Conservation (phyloP, 192 early-diverging fungal genomes). For the Haplosporangium gracile region DNA sequence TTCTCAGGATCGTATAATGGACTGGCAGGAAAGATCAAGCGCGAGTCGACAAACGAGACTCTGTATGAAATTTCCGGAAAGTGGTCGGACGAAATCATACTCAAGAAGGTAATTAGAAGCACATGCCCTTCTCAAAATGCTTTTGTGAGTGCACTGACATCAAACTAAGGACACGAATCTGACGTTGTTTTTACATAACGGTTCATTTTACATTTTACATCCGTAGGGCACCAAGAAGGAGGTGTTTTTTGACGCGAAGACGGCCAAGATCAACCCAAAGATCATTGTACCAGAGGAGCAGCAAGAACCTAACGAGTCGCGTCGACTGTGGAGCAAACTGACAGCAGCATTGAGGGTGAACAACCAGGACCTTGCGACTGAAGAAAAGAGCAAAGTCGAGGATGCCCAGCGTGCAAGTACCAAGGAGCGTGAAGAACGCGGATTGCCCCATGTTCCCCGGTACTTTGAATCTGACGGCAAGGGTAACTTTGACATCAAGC, state of each 20-base stretch:
- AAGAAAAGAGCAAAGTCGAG: slow-evolving; percentile 79
- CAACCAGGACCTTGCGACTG: slow-evolving; percentile 77
- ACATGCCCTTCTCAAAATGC: not conserved
- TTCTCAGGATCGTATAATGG: slow-evolving; percentile 83
- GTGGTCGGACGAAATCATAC: slow-evolving; percentile 84
- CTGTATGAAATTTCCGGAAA: slow-evolving; percentile 90
- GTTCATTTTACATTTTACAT: not conserved
- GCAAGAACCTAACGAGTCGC: slow-evolving; percentile 88
- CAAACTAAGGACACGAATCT: not conserved
- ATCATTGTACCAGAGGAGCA: slow-evolving; percentile 73
- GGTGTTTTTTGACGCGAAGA: slow-evolving; percentile 81
- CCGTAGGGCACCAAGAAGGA: slow-evolving; percentile 61
- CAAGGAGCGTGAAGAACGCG: slow-evolving; percentile 65
- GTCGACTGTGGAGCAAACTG: slow-evolving; percentile 82
- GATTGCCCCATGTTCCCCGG: slow-evolving; percentile 69
- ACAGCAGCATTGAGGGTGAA: slow-evolving; percentile 75
- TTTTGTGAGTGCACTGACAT: not conserved
- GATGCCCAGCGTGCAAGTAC: slow-evolving; percentile 75
- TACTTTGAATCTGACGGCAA: slow-evolving; percentile 67
- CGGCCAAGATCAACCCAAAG: slow-evolving; percentile 76
- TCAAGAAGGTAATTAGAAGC: slow-evolving; percentile 59
- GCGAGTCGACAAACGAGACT: slow-evolving; percentile 77
- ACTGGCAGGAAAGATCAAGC: slow-evolving; percentile 87
- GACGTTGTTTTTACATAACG: not conserved
- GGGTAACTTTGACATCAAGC: slow-evolving; percentile 61